These are phyloP conservation scores for Tilletia walkeri DNA, from an alignment of 1,284 basidiomycete species.

Conservation along the genomic window DNA sequence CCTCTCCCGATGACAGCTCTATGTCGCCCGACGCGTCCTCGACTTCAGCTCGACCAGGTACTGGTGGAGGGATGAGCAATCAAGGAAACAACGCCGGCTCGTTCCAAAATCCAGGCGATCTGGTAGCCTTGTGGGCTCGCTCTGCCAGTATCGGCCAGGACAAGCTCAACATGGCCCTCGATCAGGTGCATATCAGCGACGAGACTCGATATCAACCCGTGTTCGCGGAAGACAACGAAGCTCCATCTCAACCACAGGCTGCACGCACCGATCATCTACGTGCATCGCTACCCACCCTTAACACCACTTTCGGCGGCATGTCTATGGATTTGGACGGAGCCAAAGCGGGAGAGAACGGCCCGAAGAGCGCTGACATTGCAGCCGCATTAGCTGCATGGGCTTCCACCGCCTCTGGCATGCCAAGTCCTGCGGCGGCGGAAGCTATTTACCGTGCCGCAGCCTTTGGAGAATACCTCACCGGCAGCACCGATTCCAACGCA, in stretches of 20 bases:
- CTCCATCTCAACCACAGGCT: not conserved
- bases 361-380: not conserved
- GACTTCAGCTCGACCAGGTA: not conserved
- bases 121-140: conserved; percentile 5
- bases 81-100: not conserved
- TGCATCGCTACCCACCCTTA: not conserved
- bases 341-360: not conserved
- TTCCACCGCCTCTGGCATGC: not conserved
- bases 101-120: not conserved
- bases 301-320: not conserved
- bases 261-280: not conserved
- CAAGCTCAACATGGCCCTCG: conserved; percentile 12
- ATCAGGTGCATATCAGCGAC: conserved; percentile 17
- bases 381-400: not conserved
- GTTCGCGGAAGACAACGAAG: not conserved
- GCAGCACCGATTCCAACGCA: not conserved
- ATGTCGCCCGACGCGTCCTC: conserved; percentile 12
- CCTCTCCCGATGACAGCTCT: not conserved
- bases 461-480: not conserved
- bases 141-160: conserved; percentile 8
- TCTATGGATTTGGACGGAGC: not conserved
- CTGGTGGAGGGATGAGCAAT: not conserved
- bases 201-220: conserved; percentile 4
- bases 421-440: conserved; percentile 8
- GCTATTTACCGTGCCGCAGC: not conserved